A percentile compares a stretch with the other conserved stretches of the same genome.
Evolutionary conservation across 495 filamentous ascomycete species (phyloP).

Genomic region (Parmelia sp.): DNA sequence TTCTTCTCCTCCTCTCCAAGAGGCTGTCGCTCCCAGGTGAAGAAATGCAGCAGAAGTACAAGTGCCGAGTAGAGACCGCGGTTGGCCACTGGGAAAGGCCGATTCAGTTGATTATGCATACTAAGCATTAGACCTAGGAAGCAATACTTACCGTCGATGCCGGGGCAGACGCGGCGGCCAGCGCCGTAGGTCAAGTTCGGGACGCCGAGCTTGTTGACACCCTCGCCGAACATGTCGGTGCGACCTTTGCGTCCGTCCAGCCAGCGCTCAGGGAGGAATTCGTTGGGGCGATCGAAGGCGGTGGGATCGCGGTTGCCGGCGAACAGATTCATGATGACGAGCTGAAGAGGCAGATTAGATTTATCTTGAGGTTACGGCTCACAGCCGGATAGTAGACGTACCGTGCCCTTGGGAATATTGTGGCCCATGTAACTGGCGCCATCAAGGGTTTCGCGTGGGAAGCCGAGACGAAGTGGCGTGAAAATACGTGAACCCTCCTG

Average conservation of each 20-base stretch:
- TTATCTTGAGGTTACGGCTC: not conserved
- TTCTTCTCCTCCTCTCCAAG: conserved; percentile 6
- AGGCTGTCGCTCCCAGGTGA: conserved; percentile 4
- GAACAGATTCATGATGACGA: conserved; percentile 7
- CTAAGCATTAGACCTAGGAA: not conserved
- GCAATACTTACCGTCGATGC: conserved; percentile 2
- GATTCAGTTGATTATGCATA: not conserved
- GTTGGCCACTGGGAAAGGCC: conserved; percentile 2
- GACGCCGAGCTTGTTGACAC: not conserved
- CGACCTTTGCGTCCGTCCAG: conserved; percentile 4
- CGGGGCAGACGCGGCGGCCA: conserved; percentile 3
- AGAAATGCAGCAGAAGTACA: conserved; percentile 2
- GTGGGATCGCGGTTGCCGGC: conserved; percentile 1
- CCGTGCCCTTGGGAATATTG: not conserved
- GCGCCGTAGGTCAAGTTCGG: conserved; percentile 5
- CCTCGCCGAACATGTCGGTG: not conserved
- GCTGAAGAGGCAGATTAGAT: not conserved
- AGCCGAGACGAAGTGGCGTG: conserved; percentile 2
- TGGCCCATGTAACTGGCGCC: conserved; percentile 5
- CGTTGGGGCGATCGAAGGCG: conserved; percentile 1
- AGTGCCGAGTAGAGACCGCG: conserved; percentile 3
- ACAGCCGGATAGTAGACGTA: not conserved
- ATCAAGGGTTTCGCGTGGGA: conserved; percentile 1
- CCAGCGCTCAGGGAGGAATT: conserved; percentile 3
- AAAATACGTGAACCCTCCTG: conserved; percentile 3